Evolutionary conservation across 129 eudicot species (phyloP), one percentile per base, ranked within the genome.

Genomic region (Logfia minima): DNA sequence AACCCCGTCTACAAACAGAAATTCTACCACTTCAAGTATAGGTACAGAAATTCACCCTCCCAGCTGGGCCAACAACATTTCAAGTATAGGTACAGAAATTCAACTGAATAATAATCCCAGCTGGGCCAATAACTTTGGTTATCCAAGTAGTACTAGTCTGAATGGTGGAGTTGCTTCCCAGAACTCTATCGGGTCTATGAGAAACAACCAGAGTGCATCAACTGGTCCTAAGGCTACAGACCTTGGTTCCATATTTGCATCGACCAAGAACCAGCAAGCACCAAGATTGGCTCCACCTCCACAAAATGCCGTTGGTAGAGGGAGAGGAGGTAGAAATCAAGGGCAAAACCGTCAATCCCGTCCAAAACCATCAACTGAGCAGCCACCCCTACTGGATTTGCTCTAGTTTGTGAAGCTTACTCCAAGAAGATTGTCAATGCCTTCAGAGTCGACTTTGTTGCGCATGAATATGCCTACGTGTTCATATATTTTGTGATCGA

Each of bases 231-330:
- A 72, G 60, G 66, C 93, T 62, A 70, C 86, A 4, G 96, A 91
- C 77, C 77, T 93, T 48, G 88, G 89, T 45, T 91, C 96, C 18
- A 91, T 93, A 45, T 93, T 93, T 82, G 67, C 86, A 45, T 67
- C 96, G 18, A 72, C 66, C 70, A 86, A 75, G 73, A 93, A 82
- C 75, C 43, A 80, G 16, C 74, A 77, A 65, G 92, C 98, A 59
- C 92, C 70, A 32, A 89, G 90, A 83, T 83, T 93, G 35, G 97
- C 98, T 55, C 98, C 98, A 29, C 98, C 98, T 22, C 98, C 98
- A 10, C 52, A 72, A 41, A 91, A 88, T 58, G 92, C 97, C 48
- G 92, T 91, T 45, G 96, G 97, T 73, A 87, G 98, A 87, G 98
- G 88, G 23, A 83, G 97, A 76, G 98, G 97, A 75, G 62, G 65